Base-by-base conservation (phyloP, 352 stramenopile species). In the Globisporangium canariense region DNA sequence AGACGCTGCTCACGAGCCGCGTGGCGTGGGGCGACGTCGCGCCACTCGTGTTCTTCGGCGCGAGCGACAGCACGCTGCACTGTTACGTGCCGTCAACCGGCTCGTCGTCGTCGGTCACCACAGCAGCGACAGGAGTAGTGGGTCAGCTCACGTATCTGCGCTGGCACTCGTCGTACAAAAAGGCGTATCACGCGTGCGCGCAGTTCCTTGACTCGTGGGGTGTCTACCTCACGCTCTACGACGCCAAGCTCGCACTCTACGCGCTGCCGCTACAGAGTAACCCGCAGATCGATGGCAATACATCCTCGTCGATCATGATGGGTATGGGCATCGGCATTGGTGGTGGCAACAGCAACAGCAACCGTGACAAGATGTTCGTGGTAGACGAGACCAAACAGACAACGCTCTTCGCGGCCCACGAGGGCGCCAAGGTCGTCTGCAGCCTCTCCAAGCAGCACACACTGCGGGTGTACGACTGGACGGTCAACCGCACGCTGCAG, bases 381-480 rank as follows among this genome's bases (percentile, higher is more conserved):
- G 57, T 86, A 36, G 79, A 91, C 7, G 85, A 93, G 30, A 83
- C 80, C 18, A 94, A 90, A 59, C 70, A 73, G 16, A 78, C 82
- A 3, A 49, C 75, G 52, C 60, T 88, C 18, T 78, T 92, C 9
- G 73, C 81, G 0, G 79, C 66, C 18, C 75, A 90, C 45, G 83
- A 94, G 60, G 50, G 66, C n/a, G 69, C 73, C 10, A 82, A 83
- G 32, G 76, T 81, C 14, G 54, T 93, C 4, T 75, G 66, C 58
- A 71, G 74, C 18, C 46, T 91, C 28, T 74, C 83, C 16, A 92
- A 94, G 74, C 77, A 75, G 54, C 76, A 83, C 45, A 71, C 59
- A n/a, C 62, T 94, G 13, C 80, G 81, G 49, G 76, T 92, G 34
- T 91, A 81, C 60, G 83, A 94, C 73, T 93, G 86, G 83, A 93